phyloP scores from a whole-genome alignment of 78 protist species.

The Tieghemostelium lacteum region DNA sequence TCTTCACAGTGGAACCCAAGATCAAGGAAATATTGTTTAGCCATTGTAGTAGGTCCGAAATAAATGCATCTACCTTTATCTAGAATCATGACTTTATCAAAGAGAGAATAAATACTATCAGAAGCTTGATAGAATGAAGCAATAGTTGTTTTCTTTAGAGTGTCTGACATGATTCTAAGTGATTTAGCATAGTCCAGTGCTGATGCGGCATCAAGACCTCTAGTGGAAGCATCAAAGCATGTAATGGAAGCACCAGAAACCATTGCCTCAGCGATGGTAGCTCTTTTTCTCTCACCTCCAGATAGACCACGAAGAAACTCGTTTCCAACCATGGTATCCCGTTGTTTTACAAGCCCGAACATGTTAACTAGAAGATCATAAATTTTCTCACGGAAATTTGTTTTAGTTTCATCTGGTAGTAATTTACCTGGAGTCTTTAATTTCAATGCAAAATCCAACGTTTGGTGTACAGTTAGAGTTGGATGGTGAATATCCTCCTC shows the following conservation, averaged over 20 bases:
- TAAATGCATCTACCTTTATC: slow-evolving; percentile 71
- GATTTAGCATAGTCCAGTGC: slow-evolving; percentile 75
- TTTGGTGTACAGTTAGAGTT: slow-evolving; percentile 44
- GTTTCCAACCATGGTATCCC: slow-evolving; percentile 75
- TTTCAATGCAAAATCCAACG: slow-evolving; percentile 66
- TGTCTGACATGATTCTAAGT: slow-evolving; percentile 68
- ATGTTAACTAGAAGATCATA: slow-evolving; percentile 43
- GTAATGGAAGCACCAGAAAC: slow-evolving; percentile 63
- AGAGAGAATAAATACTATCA: slow-evolving; percentile 42
- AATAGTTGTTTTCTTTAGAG: slow-evolving; percentile 64
- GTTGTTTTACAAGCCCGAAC: slow-evolving; percentile 69
- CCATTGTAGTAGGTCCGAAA: slow-evolving; percentile 50
- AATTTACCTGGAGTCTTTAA: slow-evolving; percentile 59
- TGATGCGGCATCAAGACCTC: slow-evolving; percentile 76
- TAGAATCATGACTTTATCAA: slow-evolving; percentile 44
- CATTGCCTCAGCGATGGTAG: slow-evolving; percentile 77
- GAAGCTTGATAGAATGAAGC: slow-evolving; percentile 76
- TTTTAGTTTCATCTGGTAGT: slow-evolving; percentile 69
- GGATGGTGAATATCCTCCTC: slow-evolving; percentile 80
- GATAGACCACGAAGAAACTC: slow-evolving; percentile 68
- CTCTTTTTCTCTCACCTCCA: slow-evolving; percentile 77
- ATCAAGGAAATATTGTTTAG: slow-evolving; percentile 60
- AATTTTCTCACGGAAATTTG: slow-evolving; percentile 48
- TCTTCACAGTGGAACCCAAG: slow-evolving; percentile 75
- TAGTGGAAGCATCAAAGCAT: slow-evolving; percentile 69